Percentiles rank a stretch among this genome's conserved stretches.
Evolutionary conservation across 257 asterid genomes (phyloP).

Genomic region (Solanum medicagineum): DNA sequence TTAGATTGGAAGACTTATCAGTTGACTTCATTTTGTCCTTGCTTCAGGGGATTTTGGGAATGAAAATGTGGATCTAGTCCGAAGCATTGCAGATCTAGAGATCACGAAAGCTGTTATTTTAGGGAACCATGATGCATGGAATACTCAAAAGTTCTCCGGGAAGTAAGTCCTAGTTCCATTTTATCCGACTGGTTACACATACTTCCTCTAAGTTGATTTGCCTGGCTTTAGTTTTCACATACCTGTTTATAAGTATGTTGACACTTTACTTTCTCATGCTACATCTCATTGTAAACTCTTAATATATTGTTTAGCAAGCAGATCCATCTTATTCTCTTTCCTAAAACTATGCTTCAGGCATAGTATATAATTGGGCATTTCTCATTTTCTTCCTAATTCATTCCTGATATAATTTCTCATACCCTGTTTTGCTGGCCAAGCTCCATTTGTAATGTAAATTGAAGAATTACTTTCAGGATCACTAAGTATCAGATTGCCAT

Average conservation of each 20-base stretch:
- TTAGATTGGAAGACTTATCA: neutral
- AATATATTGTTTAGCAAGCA: neutral
- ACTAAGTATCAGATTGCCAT: neutral
- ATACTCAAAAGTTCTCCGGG: conserved; percentile 52
- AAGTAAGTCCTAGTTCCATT: conserved; percentile 22
- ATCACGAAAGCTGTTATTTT: conserved; percentile 69
- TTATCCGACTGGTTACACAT: neutral
- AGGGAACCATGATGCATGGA: conserved; percentile 99
- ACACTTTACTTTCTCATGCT: neutral
- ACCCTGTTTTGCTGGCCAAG: neutral
- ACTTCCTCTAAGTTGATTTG: neutral
- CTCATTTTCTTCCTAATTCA: neutral
- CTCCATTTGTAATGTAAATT: neutral
- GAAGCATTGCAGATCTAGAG: conserved; percentile 56
- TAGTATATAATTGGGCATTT: neutral
- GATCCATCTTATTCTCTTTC: neutral
- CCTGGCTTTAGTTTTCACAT: neutral
- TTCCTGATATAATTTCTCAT: neutral
- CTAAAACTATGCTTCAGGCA: neutral
- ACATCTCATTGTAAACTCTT: neutral
- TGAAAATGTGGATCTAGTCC: conserved; percentile 74
- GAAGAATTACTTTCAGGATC: neutral
- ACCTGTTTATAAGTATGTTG: neutral
- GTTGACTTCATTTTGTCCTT: conserved; percentile 16
- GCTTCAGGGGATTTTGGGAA: conserved; percentile 93